These are phyloP conservation scores for Aspergillus sp. DNA, from an alignment of 2,329 filamentous ascomycete genomes.

Conservation along the genomic window DNA sequence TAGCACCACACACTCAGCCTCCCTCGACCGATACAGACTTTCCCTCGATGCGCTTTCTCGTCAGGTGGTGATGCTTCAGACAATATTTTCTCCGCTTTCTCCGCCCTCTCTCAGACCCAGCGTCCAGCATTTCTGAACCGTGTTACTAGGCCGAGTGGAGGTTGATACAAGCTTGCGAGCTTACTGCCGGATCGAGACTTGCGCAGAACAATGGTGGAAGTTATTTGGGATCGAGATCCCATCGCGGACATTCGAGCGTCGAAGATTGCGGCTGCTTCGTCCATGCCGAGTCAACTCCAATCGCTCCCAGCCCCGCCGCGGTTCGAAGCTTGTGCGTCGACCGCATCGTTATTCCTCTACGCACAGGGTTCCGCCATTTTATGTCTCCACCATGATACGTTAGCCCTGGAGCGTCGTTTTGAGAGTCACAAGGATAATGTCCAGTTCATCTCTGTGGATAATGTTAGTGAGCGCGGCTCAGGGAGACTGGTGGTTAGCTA, in stretches of 20 bases:
- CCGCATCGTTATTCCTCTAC: conserved; percentile 86
- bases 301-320: conserved; percentile 43
- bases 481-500: conserved; percentile 90
- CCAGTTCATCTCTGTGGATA: conserved; percentile 82
- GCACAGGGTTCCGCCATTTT: conserved; percentile 78
- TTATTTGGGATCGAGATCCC: conserved; percentile 60
- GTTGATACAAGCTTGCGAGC: neutral
- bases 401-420: conserved; percentile 85
- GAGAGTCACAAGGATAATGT: conserved; percentile 81
- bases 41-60: conserved; percentile 4
- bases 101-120: neutral
- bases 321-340: conserved; percentile 87
- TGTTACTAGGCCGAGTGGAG: neutral
- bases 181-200: neutral
- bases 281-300: conserved; percentile 22
- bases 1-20: neutral
- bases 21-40: neutral
- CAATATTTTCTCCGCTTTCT: conserved; percentile 1
- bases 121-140: neutral
- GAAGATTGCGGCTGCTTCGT: conserved; percentile 51
- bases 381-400: conserved; percentile 87
- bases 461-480: conserved; percentile 80
- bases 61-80: conserved; percentile 13
- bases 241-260: conserved; percentile 60
- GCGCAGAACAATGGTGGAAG: conserved; percentile 55